Percentiles rank a stretch among this genome's conserved stretches.
Evolutionary conservation across 2,329 filamentous ascomycete genomes (phyloP).

Genomic region (Alternaria viburni): DNA sequence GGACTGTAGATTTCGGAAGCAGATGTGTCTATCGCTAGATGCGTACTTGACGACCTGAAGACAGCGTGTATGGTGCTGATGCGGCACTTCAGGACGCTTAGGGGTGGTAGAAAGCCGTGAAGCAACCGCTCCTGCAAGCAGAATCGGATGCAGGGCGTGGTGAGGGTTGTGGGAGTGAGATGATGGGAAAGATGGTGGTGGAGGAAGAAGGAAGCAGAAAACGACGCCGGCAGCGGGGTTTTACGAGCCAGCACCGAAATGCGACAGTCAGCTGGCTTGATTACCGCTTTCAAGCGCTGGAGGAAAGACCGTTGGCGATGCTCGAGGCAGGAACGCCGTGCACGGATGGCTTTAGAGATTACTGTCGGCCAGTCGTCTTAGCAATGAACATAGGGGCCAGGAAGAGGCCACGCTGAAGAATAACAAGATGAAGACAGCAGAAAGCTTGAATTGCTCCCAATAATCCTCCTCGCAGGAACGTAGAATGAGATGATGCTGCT

Average conservation of each 20-base stretch:
- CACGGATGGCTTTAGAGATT: constrained; percentile 34
- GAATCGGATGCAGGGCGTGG: neutral
- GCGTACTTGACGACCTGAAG: neutral
- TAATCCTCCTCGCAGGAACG: neutral
- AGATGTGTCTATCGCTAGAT: neutral
- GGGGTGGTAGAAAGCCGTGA: neutral
- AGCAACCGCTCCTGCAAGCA: constrained; percentile 1
- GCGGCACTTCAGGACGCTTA: neutral
- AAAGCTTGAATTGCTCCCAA: constrained; percentile 1
- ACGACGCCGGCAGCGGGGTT: constrained; percentile 11
- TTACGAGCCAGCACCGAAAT: constrained; percentile 12
- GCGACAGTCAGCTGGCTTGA: constrained; percentile 24
- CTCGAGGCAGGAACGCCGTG: constrained; percentile 25
- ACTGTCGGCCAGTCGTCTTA: constrained; percentile 34
- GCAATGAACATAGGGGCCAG: constrained; percentile 14
- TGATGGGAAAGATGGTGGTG: constrained; percentile 6
- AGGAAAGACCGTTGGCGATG: constrained; percentile 20
- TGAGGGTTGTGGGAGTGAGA: constrained; percentile 10
- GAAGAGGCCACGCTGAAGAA: neutral
- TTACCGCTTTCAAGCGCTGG: constrained; percentile 8
- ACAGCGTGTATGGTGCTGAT: neutral
- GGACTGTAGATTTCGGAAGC: neutral
- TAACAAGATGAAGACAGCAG: constrained; percentile 4
- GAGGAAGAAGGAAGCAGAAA: constrained; percentile 15
- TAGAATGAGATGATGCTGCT: constrained; percentile 5